Evolutionary conservation across 2,329 filamentous ascomycete species (phyloP).

Genomic region (Eutypella sp.): DNA sequence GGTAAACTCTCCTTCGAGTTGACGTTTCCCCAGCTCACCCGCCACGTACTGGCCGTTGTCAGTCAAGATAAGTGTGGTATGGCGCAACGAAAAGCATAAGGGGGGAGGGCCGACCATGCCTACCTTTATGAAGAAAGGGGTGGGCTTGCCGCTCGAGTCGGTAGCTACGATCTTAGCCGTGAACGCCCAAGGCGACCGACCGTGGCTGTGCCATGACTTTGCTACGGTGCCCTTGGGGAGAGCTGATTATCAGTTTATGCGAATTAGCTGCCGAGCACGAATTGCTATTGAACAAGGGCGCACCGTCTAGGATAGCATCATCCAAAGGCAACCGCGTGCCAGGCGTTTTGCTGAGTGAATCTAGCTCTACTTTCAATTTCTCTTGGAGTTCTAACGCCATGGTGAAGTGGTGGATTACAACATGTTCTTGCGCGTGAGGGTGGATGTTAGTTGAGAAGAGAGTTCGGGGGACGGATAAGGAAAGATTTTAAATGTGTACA

Average conservation of each 20-base stretch:
- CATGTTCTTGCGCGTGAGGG: no score
- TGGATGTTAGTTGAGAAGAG: no score
- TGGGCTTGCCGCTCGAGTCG: not conserved
- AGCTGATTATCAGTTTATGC: not conserved
- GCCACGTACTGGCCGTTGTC: constrained; percentile 6
- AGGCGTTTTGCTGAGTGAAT: not conserved
- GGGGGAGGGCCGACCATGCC: not conserved
- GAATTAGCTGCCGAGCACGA: no score
- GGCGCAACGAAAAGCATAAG: not conserved
- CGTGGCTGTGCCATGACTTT: constrained; percentile 3
- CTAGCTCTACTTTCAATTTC: constrained; percentile 1
- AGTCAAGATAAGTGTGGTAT: not conserved
- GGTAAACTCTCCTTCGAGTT: constrained; percentile 9
- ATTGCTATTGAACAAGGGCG: no score
- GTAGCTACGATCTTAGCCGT: constrained; percentile 10
- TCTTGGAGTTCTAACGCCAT: not conserved
- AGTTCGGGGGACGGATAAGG: no score
- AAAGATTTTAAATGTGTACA: no score
- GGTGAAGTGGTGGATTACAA: no score
- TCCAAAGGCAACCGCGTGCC: constrained; percentile 7
- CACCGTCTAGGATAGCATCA: constrained; percentile 5
- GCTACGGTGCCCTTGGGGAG: constrained; percentile 2
- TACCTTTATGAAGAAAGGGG: constrained; percentile 7
- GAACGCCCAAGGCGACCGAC: constrained; percentile 5
- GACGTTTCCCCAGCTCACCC: constrained; percentile 6